Evolutionary conservation across 2,329 filamentous ascomycete species (phyloP).

Genomic region (Cytospora chrysosperma): DNA sequence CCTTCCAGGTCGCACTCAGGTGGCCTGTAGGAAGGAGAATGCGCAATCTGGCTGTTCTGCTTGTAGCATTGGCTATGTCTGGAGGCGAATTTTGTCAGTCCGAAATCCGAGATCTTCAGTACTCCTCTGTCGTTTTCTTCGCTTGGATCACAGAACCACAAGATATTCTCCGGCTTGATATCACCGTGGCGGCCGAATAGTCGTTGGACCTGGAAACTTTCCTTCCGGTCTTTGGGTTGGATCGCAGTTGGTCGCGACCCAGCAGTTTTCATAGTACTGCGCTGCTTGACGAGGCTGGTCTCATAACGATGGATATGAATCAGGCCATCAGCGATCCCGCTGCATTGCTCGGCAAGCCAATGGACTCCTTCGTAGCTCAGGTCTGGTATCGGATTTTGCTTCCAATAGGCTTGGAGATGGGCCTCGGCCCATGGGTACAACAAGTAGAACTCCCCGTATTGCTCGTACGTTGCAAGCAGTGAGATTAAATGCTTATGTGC

Average conservation of each 20-base stretch:
- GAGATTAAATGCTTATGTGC: constrained; percentile 24
- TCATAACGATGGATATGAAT: constrained; percentile 20
- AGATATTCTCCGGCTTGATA: constrained; percentile 10
- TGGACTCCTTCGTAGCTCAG: not conserved
- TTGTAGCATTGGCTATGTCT: not conserved
- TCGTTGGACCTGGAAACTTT: not conserved
- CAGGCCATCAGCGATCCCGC: constrained; percentile 21
- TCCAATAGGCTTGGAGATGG: constrained; percentile 23
- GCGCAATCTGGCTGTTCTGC: not conserved
- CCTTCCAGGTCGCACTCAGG: not conserved
- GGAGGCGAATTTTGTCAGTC: constrained; percentile 1
- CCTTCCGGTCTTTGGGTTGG: not conserved
- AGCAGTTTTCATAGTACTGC: not conserved
- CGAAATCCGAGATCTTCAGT: constrained; percentile 15
- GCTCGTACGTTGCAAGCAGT: constrained; percentile 26
- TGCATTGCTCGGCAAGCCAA: constrained; percentile 26
- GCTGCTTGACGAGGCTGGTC: not conserved
- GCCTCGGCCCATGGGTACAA: constrained; percentile 27
- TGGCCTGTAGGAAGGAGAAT: not conserved
- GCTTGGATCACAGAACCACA: constrained; percentile 1
- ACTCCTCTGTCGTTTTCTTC: not conserved
- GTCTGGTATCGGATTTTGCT: not conserved
- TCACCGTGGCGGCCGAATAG: constrained; percentile 11
- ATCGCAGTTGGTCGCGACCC: not conserved
- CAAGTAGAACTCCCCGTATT: constrained; percentile 15